Conservation (phyloP, 345 rosid species). For the Odontarrhena argentea region DNA sequence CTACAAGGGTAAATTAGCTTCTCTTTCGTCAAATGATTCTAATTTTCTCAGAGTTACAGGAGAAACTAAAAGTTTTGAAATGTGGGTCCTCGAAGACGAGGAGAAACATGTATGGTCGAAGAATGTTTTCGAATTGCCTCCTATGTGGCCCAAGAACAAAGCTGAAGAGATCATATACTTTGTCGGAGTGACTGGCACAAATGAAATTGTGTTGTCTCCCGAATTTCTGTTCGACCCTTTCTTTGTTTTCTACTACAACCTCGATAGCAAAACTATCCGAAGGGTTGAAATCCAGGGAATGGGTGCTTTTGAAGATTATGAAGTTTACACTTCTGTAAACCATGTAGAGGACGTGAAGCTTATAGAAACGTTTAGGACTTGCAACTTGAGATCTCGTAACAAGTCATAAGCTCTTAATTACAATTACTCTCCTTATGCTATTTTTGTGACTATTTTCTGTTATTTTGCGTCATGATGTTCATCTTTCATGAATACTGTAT, state of each 20-base stretch:
- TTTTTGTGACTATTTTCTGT: too few species aligned
- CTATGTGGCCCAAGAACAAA: background rate
- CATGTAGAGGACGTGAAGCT: constrained; percentile 7
- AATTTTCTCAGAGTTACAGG: too few species aligned
- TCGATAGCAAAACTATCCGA: background rate
- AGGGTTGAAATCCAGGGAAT: constrained; percentile 5
- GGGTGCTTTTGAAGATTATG: background rate
- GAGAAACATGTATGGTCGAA: constrained; percentile 7
- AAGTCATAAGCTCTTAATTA: too few species aligned
- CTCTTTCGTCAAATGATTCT: too few species aligned
- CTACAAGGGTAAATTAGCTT: too few species aligned
- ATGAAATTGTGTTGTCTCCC: background rate
- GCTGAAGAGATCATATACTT: background rate
- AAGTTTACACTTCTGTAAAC: background rate
- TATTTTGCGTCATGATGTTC: too few species aligned
- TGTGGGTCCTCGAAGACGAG: too few species aligned
- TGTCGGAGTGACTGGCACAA: background rate
- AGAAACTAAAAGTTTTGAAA: too few species aligned
- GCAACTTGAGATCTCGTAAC: too few species aligned
- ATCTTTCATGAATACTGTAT: too few species aligned
- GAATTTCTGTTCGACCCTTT: background rate
- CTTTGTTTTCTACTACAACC: background rate
- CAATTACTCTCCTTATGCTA: too few species aligned
- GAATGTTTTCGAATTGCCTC: background rate
- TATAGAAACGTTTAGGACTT: too few species aligned